Conservation (phyloP, 2,329 filamentous ascomycete species). For the Ascochyta koolunga region DNA sequence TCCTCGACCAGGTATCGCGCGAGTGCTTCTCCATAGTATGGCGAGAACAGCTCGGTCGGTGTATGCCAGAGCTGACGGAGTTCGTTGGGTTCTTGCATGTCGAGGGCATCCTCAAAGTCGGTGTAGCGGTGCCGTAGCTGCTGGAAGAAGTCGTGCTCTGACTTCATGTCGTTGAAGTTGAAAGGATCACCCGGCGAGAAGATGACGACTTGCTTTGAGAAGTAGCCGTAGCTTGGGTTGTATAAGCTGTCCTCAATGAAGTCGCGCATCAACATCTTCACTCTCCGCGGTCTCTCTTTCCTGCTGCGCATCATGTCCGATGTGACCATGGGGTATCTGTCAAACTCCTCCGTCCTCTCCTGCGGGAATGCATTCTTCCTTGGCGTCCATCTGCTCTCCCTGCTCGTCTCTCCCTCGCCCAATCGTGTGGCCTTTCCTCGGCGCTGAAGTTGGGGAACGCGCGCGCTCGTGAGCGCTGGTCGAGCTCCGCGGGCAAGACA, state of each 20-base stretch:
- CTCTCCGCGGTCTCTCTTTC: conserved; percentile 77
- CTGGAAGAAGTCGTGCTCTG: conserved; percentile 84
- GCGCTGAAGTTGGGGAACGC: conserved; percentile 34
- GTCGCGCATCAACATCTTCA: conserved; percentile 97
- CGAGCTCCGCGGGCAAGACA: conserved; percentile 56
- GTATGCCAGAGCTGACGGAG: conserved; percentile 97
- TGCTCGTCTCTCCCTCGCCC: conserved; percentile 48
- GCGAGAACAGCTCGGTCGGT: conserved; percentile 93
- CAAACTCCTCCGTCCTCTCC: conserved; percentile 81
- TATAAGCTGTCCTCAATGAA: conserved; percentile 98
- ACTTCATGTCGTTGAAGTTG: conserved; percentile 78
- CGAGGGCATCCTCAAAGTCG: conserved; percentile 87
- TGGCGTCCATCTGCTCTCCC: conserved; percentile 85
- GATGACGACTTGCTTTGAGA: conserved; percentile 94
- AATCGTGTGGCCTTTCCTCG: conserved; percentile 40
- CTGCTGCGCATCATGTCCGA: conserved; percentile 75
- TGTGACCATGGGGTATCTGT: conserved; percentile 82
- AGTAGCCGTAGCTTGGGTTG: conserved; percentile 94
- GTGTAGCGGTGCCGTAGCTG: conserved; percentile 80
- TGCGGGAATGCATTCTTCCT: conserved; percentile 74
- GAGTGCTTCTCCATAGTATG: conserved; percentile 95
- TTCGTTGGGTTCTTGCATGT: conserved; percentile 72
- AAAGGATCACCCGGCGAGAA: conserved; percentile 93
- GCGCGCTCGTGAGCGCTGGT: conserved; percentile 47
- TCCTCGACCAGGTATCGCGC: conserved; percentile 95